phyloP scores from a whole-genome alignment of 257 asterid genomes.

The Verbascum thapsus region DNA sequence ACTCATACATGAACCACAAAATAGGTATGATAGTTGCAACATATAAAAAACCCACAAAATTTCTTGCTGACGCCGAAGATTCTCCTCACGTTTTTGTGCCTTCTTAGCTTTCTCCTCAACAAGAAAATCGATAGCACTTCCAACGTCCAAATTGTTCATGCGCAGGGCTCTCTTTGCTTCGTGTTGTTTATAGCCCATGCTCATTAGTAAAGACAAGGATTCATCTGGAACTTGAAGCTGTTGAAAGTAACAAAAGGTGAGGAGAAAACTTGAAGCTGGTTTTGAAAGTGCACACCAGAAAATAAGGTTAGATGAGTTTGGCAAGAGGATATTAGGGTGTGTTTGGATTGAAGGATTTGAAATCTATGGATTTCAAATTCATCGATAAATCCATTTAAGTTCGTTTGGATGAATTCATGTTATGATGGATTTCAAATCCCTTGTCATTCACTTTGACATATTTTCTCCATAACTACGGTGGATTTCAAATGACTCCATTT shows the following conservation, averaged over 20 bases:
- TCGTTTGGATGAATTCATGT: too few relatives aligned
- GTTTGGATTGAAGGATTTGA: too few relatives aligned
- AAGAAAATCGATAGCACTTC: conserved; percentile 82
- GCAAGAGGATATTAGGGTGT: not conserved
- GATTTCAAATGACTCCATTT: too few relatives aligned
- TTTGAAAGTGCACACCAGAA: conserved; percentile 4
- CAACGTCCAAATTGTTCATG: conserved; percentile 76
- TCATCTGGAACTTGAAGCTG: conserved; percentile 97
- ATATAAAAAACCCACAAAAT: conserved; percentile 48
- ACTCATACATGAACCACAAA: conserved; percentile 7
- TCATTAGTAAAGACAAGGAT: conserved; percentile 60
- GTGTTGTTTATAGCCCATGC: conserved; percentile 81
- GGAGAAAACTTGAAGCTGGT: not conserved
- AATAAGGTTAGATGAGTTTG: not conserved
- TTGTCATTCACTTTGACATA: too few relatives aligned
- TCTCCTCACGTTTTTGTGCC: conserved; percentile 58
- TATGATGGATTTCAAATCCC: too few relatives aligned
- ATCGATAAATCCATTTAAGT: too few relatives aligned
- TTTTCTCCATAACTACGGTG: too few relatives aligned
- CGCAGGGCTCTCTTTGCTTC: conserved; percentile 93
- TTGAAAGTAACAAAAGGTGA: conserved; percentile 21
- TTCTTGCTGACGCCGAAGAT: conserved; percentile 56
- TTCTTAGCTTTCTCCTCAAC: conserved; percentile 62
- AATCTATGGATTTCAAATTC: too few relatives aligned
- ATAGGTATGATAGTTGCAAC: not conserved